A percentile compares a stretch with the other conserved stretches of the same genome.
Conservation (phyloP, 1,139 yeast species). For the Debaryomycetaceae sp. region DNA sequence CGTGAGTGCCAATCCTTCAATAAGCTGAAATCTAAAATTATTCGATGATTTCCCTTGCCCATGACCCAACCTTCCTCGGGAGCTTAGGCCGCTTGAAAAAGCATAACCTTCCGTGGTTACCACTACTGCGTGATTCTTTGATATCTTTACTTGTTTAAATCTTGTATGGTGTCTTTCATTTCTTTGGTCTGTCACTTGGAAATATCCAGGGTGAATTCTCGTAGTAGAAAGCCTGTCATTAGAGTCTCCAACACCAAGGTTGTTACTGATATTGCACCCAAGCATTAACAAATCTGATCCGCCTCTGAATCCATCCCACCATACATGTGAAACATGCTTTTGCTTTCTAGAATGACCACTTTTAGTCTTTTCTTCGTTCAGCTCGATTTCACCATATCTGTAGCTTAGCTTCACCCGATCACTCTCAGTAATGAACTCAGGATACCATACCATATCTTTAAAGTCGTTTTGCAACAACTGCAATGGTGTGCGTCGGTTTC, state of each 20-base stretch:
- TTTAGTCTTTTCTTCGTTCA: neutral
- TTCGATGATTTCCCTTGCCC: conserved; percentile 34
- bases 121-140: conserved; percentile 66
- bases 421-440: conserved; percentile 39
- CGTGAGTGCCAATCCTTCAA: conserved; percentile 21
- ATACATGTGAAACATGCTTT: conserved; percentile 9
- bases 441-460: conserved; percentile 41
- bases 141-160: conserved; percentile 44
- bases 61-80: conserved; percentile 71
- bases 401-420: conserved; percentile 20
- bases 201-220: conserved; percentile 22
- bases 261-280: conserved; percentile 66
- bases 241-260: conserved; percentile 67
- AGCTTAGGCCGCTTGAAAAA: conserved; percentile 63
- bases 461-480: conserved; percentile 50
- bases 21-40: conserved; percentile 34
- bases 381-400: conserved; percentile 15
- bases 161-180: conserved; percentile 27
- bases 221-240: conserved; percentile 49
- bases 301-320: conserved; percentile 38
- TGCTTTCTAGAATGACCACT: neutral
- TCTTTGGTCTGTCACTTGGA: conserved; percentile 9
- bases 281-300: conserved; percentile 61
- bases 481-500: conserved; percentile 63
- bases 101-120: conserved; percentile 55